Percentiles rank a stretch among this genome's conserved stretches.
Conservation (phyloP, 768 basidiomycete species). For the Mycena polygramma region DNA sequence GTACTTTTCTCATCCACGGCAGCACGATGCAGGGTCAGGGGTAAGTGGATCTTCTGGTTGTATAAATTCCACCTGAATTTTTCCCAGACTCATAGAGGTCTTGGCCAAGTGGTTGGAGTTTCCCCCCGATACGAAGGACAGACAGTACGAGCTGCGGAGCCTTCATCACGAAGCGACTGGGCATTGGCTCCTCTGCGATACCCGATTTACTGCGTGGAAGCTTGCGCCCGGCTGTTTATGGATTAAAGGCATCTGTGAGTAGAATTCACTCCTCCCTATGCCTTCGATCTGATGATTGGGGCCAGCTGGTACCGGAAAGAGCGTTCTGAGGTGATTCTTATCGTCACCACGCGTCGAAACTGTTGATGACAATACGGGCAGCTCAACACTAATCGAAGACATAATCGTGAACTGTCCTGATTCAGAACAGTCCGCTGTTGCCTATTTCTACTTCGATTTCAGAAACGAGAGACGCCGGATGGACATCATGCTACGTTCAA, state of each 20-base stretch:
- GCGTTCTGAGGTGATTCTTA: neutral
- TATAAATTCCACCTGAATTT: neutral
- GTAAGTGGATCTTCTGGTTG: neutral
- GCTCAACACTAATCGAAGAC: conserved; percentile 1
- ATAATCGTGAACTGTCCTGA: neutral
- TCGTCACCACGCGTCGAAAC: neutral
- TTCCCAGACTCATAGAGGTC: neutral
- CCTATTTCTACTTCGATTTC: conserved; percentile 13
- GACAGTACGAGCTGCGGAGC: neutral
- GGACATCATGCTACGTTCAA: conserved; percentile 4
- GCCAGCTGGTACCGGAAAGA: conserved; percentile 7
- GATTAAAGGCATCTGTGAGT: neutral
- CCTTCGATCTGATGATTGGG: neutral
- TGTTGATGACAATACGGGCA: neutral
- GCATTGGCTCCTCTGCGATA: conserved; percentile 1
- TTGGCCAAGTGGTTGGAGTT: neutral
- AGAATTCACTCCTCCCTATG: neutral
- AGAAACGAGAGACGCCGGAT: neutral
- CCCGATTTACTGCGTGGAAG: neutral
- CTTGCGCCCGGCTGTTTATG: neutral
- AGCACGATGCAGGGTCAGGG: neutral
- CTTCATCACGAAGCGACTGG: conserved; percentile 9
- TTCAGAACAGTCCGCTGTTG: neutral
- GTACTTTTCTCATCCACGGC: too few species aligned
- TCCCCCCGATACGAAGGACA: neutral